Evolutionary conservation across 441 rosid species (phyloP).

Genomic region (Manihot esculenta): DNA sequence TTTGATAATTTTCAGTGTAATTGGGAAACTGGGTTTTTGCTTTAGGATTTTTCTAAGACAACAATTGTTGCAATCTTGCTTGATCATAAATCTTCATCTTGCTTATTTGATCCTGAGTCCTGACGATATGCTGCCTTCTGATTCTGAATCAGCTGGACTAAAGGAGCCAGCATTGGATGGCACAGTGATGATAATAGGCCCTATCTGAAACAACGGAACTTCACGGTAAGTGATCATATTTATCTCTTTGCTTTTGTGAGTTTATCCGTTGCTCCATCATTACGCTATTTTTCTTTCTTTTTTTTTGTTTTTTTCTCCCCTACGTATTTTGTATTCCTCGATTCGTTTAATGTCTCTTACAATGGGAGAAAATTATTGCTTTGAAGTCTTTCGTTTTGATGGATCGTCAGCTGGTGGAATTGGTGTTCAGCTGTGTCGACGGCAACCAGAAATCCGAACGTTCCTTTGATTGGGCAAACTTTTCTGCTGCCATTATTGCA

Average conservation of each 20-base stretch:
- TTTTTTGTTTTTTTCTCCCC: neutral
- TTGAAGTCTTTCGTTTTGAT: conserved; percentile 39
- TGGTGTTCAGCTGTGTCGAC: conserved; percentile 21
- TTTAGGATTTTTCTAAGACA: neutral
- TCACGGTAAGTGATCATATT: conserved; percentile 43
- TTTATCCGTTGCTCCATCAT: neutral
- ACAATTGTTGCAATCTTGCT: too few relatives aligned
- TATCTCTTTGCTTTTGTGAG: neutral
- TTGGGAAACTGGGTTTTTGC: neutral
- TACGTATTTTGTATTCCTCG: neutral
- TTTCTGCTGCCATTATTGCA: conserved; percentile 40
- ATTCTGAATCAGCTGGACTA: conserved; percentile 59
- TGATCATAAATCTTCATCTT: neutral
- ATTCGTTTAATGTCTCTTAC: neutral
- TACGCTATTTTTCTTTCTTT: neutral
- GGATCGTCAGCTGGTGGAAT: conserved; percentile 40
- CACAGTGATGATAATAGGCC: conserved; percentile 89
- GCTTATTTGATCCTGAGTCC: too few relatives aligned
- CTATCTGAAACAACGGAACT: conserved; percentile 78
- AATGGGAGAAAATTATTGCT: conserved; percentile 35
- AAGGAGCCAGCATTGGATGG: conserved; percentile 93
- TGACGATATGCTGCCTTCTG: neutral
- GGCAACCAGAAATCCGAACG: conserved; percentile 2
- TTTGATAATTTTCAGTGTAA: neutral
- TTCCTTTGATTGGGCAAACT: conserved; percentile 36